phyloP scores from a whole-genome alignment of 1,139 yeast species.

The Pichia sp. region DNA sequence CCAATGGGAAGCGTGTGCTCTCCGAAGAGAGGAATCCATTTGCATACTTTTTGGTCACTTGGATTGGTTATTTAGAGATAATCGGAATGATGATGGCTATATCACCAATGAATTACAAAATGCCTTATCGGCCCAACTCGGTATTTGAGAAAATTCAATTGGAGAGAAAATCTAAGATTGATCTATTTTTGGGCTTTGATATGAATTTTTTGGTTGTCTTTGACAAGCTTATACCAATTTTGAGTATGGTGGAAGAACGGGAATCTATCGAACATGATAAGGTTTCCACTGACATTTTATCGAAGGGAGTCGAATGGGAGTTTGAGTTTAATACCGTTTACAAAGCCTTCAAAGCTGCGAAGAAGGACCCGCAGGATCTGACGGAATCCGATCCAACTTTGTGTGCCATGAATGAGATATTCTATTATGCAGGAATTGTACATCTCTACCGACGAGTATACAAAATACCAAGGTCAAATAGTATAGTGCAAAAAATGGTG shows the following conservation, averaged over 20 bases:
- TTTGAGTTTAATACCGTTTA: constrained; percentile 7
- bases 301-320: constrained; percentile 12
- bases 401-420: constrained; percentile 7
- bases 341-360: constrained; percentile 4
- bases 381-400: constrained; percentile 6
- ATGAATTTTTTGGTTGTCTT: constrained; percentile 8
- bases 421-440: constrained; percentile 10
- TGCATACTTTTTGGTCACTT: constrained; percentile 7
- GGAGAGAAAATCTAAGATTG: constrained; percentile 8
- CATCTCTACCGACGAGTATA: constrained; percentile 11
- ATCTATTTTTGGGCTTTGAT: constrained; percentile 12
- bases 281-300: constrained; percentile 6
- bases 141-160: constrained; percentile 6
- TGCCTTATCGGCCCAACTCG: constrained; percentile 8
- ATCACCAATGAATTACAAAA: constrained; percentile 6
- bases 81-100: constrained; percentile 13
- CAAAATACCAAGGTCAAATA: constrained; percentile 6
- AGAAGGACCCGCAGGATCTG: constrained; percentile 2
- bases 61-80: constrained; percentile 14
- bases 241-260: constrained; percentile 6
- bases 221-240: constrained; percentile 9
- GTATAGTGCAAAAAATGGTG: constrained; percentile 9
- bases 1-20: constrained; percentile 7
- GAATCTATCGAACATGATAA: neutral
- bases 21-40: constrained; percentile 7